Evolutionary conservation across 441 rosid species (phyloP).

Genomic region (Jatropha multifida): DNA sequence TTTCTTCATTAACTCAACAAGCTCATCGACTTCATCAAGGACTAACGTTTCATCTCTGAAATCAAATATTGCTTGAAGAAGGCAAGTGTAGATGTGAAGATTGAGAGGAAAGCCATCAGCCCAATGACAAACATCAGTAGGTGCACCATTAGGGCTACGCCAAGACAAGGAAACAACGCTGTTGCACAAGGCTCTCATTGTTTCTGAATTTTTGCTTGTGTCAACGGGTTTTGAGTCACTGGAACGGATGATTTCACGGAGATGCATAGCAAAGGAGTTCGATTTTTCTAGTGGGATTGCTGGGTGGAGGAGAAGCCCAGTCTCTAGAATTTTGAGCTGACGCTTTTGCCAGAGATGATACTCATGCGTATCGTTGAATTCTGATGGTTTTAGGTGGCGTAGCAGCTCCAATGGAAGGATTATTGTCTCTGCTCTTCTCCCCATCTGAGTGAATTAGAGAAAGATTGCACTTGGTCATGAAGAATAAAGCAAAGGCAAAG

Average conservation of each 20-base stretch:
- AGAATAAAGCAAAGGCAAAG: too few species aligned
- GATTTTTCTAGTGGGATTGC: slow-evolving; percentile 69
- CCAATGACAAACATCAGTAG: slow-evolving; percentile 86
- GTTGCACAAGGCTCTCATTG: slow-evolving; percentile 67
- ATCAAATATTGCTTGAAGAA: slow-evolving; percentile 74
- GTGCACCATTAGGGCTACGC: slow-evolving; percentile 58
- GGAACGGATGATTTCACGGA: slow-evolving; percentile 59
- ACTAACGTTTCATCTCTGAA: slow-evolving; percentile 75
- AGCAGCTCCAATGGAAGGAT: slow-evolving; percentile 92
- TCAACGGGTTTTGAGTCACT: slow-evolving; percentile 57
- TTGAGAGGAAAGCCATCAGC: slow-evolving; percentile 93
- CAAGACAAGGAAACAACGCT: slow-evolving; percentile 71
- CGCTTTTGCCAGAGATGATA: slow-evolving; percentile 86
- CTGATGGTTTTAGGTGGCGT: slow-evolving; percentile 77
- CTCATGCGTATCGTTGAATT: slow-evolving; percentile 64
- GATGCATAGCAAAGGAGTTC: slow-evolving; percentile 49
- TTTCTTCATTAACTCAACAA: slow-evolving; percentile 83
- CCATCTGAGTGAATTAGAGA: slow-evolving; percentile 24
- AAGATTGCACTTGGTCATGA: not conserved
- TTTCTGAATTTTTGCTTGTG: slow-evolving; percentile 71
- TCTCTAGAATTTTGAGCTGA: slow-evolving; percentile 74
- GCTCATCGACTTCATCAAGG: slow-evolving; percentile 90
- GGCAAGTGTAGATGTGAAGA: slow-evolving; percentile 61
- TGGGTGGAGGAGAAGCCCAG: slow-evolving; percentile 75
- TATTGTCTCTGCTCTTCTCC: slow-evolving; percentile 79